These are phyloP conservation scores for Scenedesmus sp. DNA, from an alignment of 163 green algal species.

Conservation along the genomic window DNA sequence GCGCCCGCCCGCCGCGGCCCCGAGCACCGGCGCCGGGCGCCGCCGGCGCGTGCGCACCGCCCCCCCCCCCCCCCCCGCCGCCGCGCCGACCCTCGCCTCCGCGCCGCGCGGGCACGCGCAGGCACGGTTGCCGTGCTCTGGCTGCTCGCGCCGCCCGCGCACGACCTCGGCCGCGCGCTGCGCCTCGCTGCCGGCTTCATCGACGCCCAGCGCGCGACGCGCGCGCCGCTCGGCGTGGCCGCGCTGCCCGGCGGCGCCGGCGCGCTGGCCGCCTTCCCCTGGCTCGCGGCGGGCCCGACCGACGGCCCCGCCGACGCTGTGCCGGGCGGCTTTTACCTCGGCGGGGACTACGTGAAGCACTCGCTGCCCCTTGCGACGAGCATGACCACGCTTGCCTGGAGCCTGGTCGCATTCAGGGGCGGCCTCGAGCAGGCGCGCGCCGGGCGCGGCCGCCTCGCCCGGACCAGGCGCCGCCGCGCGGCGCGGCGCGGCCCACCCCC, in stretches of 20 bases:
- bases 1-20: too few relatives aligned
- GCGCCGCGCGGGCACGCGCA: too few relatives aligned
- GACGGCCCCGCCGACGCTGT: constrained; percentile 1
- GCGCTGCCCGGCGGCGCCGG: too few relatives aligned
- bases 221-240: background rate
- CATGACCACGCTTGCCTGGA: constrained; percentile 50
- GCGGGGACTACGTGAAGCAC: constrained; percentile 49
- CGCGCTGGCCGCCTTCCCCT: background rate
- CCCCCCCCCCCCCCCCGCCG: too few relatives aligned
- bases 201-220: constrained; percentile 7
- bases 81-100: too few relatives aligned
- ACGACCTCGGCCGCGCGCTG: constrained; percentile 7
- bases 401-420: constrained; percentile 31
- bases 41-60: too few relatives aligned
- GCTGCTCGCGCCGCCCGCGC: constrained; percentile 5
- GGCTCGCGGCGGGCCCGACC: constrained; percentile 1
- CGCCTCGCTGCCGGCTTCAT: constrained; percentile 18
- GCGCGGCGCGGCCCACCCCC: too few relatives aligned
- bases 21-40: too few relatives aligned
- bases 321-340: constrained; percentile 37
- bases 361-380: constrained; percentile 34
- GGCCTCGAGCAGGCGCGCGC: constrained; percentile 5
- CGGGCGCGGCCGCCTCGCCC: background rate
- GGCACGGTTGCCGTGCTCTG: constrained; percentile 16
- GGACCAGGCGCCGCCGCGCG: too few relatives aligned